Evolutionary conservation across 78 protist genomes (phyloP).

Genomic region (Acrasis kona): DNA sequence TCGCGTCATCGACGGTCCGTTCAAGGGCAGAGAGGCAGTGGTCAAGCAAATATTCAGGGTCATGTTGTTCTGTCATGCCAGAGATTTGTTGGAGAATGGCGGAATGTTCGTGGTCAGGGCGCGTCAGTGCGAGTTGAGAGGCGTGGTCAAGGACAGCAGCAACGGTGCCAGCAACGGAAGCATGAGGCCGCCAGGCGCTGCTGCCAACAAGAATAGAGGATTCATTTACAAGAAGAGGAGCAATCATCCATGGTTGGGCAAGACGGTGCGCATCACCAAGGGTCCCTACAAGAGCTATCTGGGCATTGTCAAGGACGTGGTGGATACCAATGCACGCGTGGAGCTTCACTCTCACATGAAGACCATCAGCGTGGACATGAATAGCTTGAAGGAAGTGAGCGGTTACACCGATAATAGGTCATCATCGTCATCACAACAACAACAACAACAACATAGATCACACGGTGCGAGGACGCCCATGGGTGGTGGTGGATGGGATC

Average conservation of each 20-base stretch:
- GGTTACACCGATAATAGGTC: too few relatives aligned
- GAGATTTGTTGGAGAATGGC: background rate
- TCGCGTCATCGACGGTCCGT: background rate
- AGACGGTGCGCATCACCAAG: background rate
- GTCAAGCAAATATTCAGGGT: slow-evolving; percentile 35
- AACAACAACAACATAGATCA: background rate
- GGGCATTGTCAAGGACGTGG: background rate
- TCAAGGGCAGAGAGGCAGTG: slow-evolving; percentile 1
- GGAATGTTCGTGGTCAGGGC: slow-evolving; percentile 38
- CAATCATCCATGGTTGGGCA: background rate
- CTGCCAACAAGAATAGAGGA: too few relatives aligned
- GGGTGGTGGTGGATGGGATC: background rate
- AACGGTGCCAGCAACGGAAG: background rate
- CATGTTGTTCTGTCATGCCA: slow-evolving; percentile 12
- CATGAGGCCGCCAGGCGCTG: background rate
- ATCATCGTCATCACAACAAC: too few relatives aligned
- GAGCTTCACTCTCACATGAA: background rate
- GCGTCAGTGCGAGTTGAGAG: background rate
- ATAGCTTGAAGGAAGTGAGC: background rate
- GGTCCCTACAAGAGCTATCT: slow-evolving; percentile 8
- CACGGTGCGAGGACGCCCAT: background rate
- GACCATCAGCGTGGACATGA: background rate
- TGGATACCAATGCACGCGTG: background rate
- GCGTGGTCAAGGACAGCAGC: background rate
- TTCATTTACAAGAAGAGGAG: too few relatives aligned